A percentile compares a stretch with the other conserved stretches of the same genome.
Conservation (phyloP, 345 rosid species). For the Gossypium longicalyx region DNA sequence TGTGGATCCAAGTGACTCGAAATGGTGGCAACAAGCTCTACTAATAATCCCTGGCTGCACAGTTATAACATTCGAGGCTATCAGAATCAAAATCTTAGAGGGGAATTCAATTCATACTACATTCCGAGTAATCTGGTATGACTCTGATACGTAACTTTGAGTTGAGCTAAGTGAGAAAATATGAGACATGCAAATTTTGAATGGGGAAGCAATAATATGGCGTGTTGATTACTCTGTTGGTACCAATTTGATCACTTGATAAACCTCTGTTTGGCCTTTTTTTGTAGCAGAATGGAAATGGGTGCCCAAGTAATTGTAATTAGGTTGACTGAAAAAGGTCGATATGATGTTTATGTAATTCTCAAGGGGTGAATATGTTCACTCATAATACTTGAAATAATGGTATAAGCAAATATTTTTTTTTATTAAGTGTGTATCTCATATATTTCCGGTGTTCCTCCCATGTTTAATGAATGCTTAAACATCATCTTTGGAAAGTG, state of each 20-base stretch:
- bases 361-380: too few relatives aligned
- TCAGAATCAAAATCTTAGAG: conserved; percentile 30
- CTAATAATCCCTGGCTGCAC: too few relatives aligned
- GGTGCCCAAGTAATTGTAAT: too few relatives aligned
- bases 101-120: not conserved
- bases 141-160: not conserved
- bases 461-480: too few relatives aligned
- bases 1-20: conserved; percentile 73
- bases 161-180: not conserved
- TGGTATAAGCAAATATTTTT: too few relatives aligned
- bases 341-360: too few relatives aligned
- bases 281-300: too few relatives aligned
- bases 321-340: too few relatives aligned
- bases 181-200: not conserved
- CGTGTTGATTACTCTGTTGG: not conserved
- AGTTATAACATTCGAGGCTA: conserved; percentile 43
- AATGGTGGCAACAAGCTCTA: conserved; percentile 66
- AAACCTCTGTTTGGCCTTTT: not conserved
- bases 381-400: too few relatives aligned
- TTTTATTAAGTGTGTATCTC: too few relatives aligned
- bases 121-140: not conserved
- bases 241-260: not conserved
- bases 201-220: not conserved
- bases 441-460: too few relatives aligned
- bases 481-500: not conserved